Percentiles rank a stretch among this genome's conserved stretches.
Evolutionary conservation across 179 eudicot genomes (phyloP).

Genomic region (Patellifolia procumbens): DNA sequence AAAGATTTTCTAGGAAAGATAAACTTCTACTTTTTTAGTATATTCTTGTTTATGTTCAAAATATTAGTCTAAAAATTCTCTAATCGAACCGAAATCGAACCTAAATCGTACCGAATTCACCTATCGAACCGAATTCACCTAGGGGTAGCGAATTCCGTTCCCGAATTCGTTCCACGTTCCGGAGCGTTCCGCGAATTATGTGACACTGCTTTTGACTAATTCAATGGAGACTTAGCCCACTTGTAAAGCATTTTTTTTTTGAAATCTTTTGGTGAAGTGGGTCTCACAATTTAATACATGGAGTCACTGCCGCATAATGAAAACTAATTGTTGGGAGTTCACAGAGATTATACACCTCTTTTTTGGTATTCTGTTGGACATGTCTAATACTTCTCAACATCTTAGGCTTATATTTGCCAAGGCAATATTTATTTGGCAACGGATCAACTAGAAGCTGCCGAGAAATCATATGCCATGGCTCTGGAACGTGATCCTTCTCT

Average conservation of each 20-base stretch:
- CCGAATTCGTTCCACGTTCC: too few relatives aligned
- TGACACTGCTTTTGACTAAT: neutral
- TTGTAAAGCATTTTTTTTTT: neutral
- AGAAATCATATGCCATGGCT: constrained; percentile 63
- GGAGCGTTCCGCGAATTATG: too few relatives aligned
- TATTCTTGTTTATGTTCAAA: too few relatives aligned
- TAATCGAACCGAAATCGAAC: too few relatives aligned
- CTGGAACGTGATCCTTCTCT: constrained; percentile 63
- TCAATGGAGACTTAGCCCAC: neutral
- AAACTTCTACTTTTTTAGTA: too few relatives aligned
- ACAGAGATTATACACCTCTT: neutral
- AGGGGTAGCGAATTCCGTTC: too few relatives aligned
- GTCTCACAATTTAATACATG: neutral
- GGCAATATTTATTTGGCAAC: constrained; percentile 77
- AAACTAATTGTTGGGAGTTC: neutral
- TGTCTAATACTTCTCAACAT: constrained; percentile 19
- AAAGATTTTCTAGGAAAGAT: too few relatives aligned
- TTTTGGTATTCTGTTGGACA: constrained; percentile 3
- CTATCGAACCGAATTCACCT: too few relatives aligned
- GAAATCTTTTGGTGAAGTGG: neutral
- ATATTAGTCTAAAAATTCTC: too few relatives aligned
- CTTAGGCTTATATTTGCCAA: constrained; percentile 78
- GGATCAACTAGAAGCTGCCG: constrained; percentile 60
- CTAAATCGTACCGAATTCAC: too few relatives aligned
- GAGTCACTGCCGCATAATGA: neutral